Conservation (phyloP, 1,139 yeast species). For the Arxiozyma slooffiae region DNA sequence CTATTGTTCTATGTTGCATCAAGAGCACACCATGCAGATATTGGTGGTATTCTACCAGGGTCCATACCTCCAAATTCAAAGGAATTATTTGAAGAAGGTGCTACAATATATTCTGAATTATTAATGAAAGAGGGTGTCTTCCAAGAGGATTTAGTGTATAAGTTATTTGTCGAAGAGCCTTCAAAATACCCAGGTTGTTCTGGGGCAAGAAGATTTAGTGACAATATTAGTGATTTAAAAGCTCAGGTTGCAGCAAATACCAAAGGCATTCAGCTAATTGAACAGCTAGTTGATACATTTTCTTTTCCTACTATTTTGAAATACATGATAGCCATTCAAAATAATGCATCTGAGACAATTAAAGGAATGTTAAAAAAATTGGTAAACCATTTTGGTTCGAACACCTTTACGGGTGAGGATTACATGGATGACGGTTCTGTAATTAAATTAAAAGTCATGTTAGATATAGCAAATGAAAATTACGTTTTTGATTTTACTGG, state of each 20-base stretch:
- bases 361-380: conserved; percentile 30
- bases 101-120: conserved; percentile 37
- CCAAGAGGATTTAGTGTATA: conserved; percentile 35
- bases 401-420: conserved; percentile 32
- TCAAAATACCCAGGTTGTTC: conserved; percentile 38
- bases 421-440: conserved; percentile 42
- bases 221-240: conserved; percentile 40
- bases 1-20: conserved; percentile 39
- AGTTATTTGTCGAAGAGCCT: conserved; percentile 35
- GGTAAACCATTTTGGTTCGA: conserved; percentile 20
- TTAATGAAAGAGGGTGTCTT: conserved; percentile 35
- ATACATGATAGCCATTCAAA: conserved; percentile 41
- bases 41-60: conserved; percentile 42
- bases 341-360: conserved; percentile 37
- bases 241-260: conserved; percentile 43
- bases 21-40: conserved; percentile 46
- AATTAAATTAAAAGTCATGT: conserved; percentile 35
- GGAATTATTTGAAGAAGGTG: conserved; percentile 41
- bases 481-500: conserved; percentile 40
- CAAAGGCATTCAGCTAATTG: conserved; percentile 37
- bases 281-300: conserved; percentile 33
- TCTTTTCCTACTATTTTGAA: conserved; percentile 32
- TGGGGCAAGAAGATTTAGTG: conserved; percentile 39
- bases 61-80: conserved; percentile 43
- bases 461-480: conserved; percentile 33